A percentile compares a stretch with the other conserved stretches of the same genome.
These are phyloP conservation scores for Amorphotheca resinae DNA, from an alignment of 495 filamentous ascomycete genomes.

Conservation along the genomic window DNA sequence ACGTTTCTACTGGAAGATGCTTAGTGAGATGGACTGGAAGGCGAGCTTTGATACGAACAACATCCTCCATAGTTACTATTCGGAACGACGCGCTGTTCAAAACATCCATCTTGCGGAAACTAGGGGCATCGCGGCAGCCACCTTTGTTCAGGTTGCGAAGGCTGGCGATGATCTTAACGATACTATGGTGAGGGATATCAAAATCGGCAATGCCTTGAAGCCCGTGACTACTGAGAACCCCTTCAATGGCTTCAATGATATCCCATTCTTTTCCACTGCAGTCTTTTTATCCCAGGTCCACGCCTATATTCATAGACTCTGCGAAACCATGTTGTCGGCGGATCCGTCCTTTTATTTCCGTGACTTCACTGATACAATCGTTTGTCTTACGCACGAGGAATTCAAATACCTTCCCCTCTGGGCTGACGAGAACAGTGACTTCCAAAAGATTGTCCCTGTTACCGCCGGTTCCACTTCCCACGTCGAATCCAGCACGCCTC, in stretches of 20 bases:
- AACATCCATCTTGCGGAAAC: background rate
- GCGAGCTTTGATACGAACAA: background rate
- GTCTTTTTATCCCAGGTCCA: background rate
- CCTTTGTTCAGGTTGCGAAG: background rate
- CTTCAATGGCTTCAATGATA: background rate
- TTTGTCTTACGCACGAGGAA: slow-evolving; percentile 36
- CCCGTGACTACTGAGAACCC: background rate
- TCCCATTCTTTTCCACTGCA: slow-evolving; percentile 1
- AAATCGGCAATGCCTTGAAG: background rate
- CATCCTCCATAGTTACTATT: background rate
- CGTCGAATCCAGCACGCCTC: slow-evolving; percentile 13
- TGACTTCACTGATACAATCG: slow-evolving; percentile 27
- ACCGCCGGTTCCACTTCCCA: slow-evolving; percentile 27
- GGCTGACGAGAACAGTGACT: slow-evolving; percentile 45
- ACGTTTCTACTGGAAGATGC: background rate
- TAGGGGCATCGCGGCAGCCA: background rate
- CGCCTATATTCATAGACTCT: background rate
- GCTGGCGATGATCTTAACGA: background rate
- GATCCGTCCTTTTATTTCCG: background rate
- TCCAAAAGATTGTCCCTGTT: slow-evolving; percentile 28
- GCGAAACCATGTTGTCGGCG: background rate
- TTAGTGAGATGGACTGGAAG: background rate
- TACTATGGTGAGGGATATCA: background rate
- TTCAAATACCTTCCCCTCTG: slow-evolving; percentile 41
- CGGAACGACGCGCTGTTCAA: background rate